Evolutionary conservation across 768 basidiomycete genomes (phyloP), one percentile per base, ranked within the genome.

Genomic region (Calvatia gigantea): DNA sequence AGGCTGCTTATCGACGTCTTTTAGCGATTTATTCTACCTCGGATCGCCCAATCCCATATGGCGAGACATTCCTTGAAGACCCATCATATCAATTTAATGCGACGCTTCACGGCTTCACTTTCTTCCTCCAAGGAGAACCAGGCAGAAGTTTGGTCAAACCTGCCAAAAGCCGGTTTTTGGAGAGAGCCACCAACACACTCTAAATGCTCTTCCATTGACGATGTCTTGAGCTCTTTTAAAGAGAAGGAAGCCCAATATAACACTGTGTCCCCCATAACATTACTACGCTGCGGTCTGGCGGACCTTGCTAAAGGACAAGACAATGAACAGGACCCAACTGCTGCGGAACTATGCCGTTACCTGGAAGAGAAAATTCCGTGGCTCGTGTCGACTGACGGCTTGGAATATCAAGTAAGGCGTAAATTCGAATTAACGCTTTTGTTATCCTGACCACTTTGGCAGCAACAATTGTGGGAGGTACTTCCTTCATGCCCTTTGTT

Each of bases 21-120:
- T 3, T 57, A 91, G 89, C 81, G 82, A 32, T 82, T 84, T 62
- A 71, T 92, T 21, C 78, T 89, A 23, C 89, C 89, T 3, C 82
- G 82, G 29, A 77, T 92, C 9, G 67, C 78, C 1, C 77, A 73
- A 45, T 82, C 86, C 1, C 76, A 75, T 25, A 66, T 79, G 27
- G 88, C 89, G 7, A 82, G 89, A 29, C 75, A 74, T 51, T 79
- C 86, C 6, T 68, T 92, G 45, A 79, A 74, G 51, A 64, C 72
- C 5, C 86, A 91, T 61, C 88, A 89, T 47, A 70, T 78, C 17
- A 67, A 71, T 1, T 78, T 90, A 14, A 64, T 90, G 17, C 64
- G 70, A 4, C 79, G 74, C 58, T 73, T 91, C 17, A 79, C 77
- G 14, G 69, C 73, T 6, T 86, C 86, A 14, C 68, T 88, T 25